Base-by-base conservation (phyloP, 2,329 filamentous ascomycete genomes). In the Epichloe sp. region DNA sequence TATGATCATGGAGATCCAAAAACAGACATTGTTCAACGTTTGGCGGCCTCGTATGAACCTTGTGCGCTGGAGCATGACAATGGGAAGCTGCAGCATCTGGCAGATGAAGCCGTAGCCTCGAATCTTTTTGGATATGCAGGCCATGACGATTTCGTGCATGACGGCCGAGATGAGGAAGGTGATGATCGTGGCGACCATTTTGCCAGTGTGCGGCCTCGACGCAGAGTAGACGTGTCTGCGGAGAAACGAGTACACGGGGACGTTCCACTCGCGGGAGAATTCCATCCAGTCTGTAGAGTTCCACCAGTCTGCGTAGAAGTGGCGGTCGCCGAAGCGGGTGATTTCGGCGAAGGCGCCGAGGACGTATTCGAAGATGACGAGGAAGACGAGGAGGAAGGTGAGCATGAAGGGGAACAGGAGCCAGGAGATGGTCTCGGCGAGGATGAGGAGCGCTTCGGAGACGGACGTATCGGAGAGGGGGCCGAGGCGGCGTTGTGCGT, bases 361-460 rank as follows among this genome's bases (percentile, higher is more conserved):
- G 11, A 95, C 79, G 67, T 97, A 98, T 67, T 98, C 93, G 67
- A 97, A 98, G 61, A 97, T 97, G 66, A 96, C 89, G 53, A 98
- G 82, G 72, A 98, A 98, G 51, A 97, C 90, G 46, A 97, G 81
- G 4, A 97, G 74, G 65, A 97, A 94, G 4, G 85, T 95, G 54
- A 97, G 77, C 88, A 96, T 96, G 68, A 97, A 98, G 3, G 93
- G 93, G 68, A 96, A 97, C 21, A 98, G 78, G 17, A 98, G 80
- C 74, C 87, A 83, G 52, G 86, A 91, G 63, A 95, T 90, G 14
- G 86, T 89, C 73, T 97, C 93, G 31, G 86, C 81, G 23, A 98
- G 76, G 57, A 96, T 82, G 53, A 98, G 78, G 3, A 81, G 74
- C 51, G 79, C 80, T 55, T 97, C 93, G 2, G 77, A 69, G 41